Percentiles rank a stretch among this genome's conserved stretches.
phyloP scores from a whole-genome alignment of 768 basidiomycete genomes.

The Filobasidium wieringae region DNA sequence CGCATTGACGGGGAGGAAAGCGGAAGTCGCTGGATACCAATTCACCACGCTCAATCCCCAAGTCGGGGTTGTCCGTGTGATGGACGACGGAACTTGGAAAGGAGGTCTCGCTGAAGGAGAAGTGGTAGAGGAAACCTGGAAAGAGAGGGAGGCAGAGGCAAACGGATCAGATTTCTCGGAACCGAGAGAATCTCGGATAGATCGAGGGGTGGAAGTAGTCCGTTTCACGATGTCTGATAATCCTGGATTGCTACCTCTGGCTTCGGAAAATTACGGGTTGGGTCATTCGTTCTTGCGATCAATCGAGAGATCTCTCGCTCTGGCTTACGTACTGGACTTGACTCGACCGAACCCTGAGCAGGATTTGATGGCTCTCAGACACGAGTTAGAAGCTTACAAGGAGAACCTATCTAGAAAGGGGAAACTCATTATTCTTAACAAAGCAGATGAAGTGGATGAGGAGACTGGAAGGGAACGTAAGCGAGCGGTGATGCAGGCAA shows the following conservation, averaged over 20 bases:
- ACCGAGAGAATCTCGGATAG: neutral
- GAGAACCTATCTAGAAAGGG: constrained; percentile 64
- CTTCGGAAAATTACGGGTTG: constrained; percentile 79
- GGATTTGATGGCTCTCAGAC: constrained; percentile 57
- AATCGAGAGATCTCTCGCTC: constrained; percentile 79
- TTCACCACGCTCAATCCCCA: constrained; percentile 95
- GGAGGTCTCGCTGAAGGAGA: constrained; percentile 27
- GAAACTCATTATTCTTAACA: constrained; percentile 80
- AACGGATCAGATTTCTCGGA: constrained; percentile 6
- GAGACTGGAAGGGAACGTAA: constrained; percentile 21
- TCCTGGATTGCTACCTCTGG: constrained; percentile 74
- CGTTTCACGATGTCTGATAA: constrained; percentile 96
- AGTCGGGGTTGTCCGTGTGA: constrained; percentile 75
- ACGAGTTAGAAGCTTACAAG: constrained; percentile 69
- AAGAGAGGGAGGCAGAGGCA: constrained; percentile 26
- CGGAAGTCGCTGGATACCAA: constrained; percentile 77
- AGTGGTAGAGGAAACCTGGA: constrained; percentile 30
- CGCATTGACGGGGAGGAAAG: constrained; percentile 73
- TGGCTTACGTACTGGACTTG: constrained; percentile 87
- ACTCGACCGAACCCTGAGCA: constrained; percentile 61
- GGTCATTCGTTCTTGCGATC: constrained; percentile 88
- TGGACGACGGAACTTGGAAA: constrained; percentile 61
- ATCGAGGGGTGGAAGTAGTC: constrained; percentile 9
- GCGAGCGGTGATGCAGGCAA: constrained; percentile 39
- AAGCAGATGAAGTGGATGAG: constrained; percentile 70